These are phyloP conservation scores for Pichia sp. DNA, from an alignment of 1,139 yeast genomes.

Conservation along the genomic window DNA sequence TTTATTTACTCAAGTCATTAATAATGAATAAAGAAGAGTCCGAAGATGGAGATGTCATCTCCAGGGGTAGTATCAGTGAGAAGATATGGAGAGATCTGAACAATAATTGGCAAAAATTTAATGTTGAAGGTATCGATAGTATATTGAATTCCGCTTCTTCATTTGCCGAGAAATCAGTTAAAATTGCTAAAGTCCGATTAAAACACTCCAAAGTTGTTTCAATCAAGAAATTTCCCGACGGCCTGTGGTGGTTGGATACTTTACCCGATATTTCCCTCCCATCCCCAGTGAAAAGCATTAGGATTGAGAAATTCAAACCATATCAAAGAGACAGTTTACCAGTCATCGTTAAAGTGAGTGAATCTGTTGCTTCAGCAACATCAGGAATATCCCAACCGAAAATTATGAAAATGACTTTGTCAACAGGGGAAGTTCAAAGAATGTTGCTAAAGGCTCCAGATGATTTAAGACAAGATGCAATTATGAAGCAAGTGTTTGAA, in stretches of 20 bases:
- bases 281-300: conserved; percentile 53
- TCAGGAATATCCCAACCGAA: conserved; percentile 87
- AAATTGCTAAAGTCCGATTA: conserved; percentile 42
- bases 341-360: conserved; percentile 36
- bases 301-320: conserved; percentile 34
- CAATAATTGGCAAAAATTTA: conserved; percentile 11
- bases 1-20: conserved; percentile 60
- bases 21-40: conserved; percentile 30
- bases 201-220: conserved; percentile 23
- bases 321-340: conserved; percentile 39
- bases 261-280: conserved; percentile 46
- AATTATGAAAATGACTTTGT: conserved; percentile 45
- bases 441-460: conserved; percentile 77
- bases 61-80: conserved; percentile 46
- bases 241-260: conserved; percentile 47
- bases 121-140: conserved; percentile 12
- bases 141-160: conserved; percentile 35
- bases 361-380: conserved; percentile 49
- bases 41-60: conserved; percentile 30
- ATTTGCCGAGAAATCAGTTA: conserved; percentile 44
- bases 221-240: conserved; percentile 24
- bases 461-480: conserved; percentile 90
- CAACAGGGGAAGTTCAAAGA: conserved; percentile 50
- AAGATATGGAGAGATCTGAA: conserved; percentile 31
- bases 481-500: conserved; percentile 94